Conservation (phyloP, 1,284 basidiomycete genomes). For the Ganoderma lucidum region DNA sequence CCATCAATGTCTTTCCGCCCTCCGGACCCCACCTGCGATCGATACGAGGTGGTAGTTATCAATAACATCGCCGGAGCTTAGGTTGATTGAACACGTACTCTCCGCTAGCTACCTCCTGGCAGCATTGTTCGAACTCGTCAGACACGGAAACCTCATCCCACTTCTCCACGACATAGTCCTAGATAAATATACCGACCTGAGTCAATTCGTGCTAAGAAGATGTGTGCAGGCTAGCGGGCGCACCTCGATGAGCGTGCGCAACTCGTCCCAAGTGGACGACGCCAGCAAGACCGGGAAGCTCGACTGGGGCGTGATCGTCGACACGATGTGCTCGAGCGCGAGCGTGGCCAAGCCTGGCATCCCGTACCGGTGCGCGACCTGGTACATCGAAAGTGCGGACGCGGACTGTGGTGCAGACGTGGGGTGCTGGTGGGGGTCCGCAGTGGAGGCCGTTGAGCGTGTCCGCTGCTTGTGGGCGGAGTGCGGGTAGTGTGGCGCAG, state of each 20-base stretch:
- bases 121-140: constrained; percentile 72
- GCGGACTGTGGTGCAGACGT: constrained; percentile 68
- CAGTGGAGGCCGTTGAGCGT: constrained; percentile 41
- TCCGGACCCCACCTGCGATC: constrained; percentile 71
- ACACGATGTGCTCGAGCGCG: constrained; percentile 80
- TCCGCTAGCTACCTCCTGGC: constrained; percentile 73
- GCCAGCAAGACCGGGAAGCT: constrained; percentile 80
- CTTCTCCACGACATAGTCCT: constrained; percentile 74
- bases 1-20: constrained; percentile 71
- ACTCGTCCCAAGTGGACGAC: constrained; percentile 69
- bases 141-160: constrained; percentile 74
- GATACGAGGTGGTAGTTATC: background rate
- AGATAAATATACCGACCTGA: background rate
- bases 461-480: constrained; percentile 54
- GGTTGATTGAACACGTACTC: constrained; percentile 57
- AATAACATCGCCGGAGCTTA: background rate
- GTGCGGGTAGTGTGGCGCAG: constrained; percentile 50
- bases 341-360: constrained; percentile 72
- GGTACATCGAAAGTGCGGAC: constrained; percentile 81
- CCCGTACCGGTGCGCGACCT: constrained; percentile 81
- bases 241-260: constrained; percentile 68
- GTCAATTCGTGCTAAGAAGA: background rate
- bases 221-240: constrained; percentile 8
- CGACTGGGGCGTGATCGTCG: constrained; percentile 72
- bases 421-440: constrained; percentile 83